Evolutionary conservation across 208 protist species (phyloP).

Genomic region (Crithidia bombi): DNA sequence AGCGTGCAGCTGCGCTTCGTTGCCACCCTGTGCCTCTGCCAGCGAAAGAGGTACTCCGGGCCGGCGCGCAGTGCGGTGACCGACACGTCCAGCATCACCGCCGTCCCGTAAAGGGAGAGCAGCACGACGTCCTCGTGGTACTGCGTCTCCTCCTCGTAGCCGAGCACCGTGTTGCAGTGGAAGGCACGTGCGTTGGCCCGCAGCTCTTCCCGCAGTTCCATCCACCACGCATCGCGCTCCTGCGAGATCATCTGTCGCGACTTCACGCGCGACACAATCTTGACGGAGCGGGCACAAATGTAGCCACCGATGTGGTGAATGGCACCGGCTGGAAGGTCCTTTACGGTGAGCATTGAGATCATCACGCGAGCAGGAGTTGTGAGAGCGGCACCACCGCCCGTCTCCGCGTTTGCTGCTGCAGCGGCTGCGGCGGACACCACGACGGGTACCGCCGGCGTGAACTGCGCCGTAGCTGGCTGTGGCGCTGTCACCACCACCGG

Average conservation of each 20-base stretch:
- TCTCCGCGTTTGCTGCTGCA: no score
- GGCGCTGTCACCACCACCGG: not conserved
- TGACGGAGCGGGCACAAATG: constrained; percentile 88
- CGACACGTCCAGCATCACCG: constrained; percentile 78
- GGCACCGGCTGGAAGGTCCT: constrained; percentile 78
- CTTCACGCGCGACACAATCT: constrained; percentile 88
- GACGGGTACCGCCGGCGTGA: not conserved
- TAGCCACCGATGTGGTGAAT: constrained; percentile 88
- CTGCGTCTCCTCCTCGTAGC: constrained; percentile 88
- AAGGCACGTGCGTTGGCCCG: constrained; percentile 87
- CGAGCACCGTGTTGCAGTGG: constrained; percentile 90
- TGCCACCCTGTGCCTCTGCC: constrained; percentile 49
- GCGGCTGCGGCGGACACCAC: not conserved
- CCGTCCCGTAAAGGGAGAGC: constrained; percentile 89
- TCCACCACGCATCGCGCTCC: constrained; percentile 93
- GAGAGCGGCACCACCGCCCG: not conserved
- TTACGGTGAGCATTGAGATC: constrained; percentile 84
- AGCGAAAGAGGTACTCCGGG: constrained; percentile 66
- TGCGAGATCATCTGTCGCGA: constrained; percentile 85
- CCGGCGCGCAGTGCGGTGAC: constrained; percentile 66
- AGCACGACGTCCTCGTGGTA: constrained; percentile 89
- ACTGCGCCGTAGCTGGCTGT: not conserved
- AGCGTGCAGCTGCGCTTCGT: constrained; percentile 55
- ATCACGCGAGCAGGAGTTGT: constrained; percentile 36
- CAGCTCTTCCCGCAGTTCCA: constrained; percentile 92